These are phyloP conservation scores for Omphalea diandra DNA, from an alignment of 441 rosid genomes.

Conservation along the genomic window DNA sequence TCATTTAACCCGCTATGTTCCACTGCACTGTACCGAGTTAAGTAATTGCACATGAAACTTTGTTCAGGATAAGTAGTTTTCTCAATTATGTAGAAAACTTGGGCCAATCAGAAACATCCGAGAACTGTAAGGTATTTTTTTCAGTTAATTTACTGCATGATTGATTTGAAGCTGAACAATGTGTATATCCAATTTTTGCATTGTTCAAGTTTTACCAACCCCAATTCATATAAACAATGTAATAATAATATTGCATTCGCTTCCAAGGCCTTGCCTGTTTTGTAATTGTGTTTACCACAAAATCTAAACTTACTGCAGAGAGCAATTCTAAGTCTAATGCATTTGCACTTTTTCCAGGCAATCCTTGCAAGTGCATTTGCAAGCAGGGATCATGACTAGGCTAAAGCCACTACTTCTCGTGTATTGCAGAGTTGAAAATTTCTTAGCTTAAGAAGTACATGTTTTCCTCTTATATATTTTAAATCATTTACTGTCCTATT, in stretches of 20 bases:
- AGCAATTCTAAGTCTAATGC: no score
- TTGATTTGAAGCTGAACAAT: constrained; percentile 8
- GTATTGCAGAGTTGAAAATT: constrained; percentile 11
- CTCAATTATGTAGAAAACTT: not conserved
- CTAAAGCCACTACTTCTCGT: constrained; percentile 35
- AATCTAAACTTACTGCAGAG: no score
- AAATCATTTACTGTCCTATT: not conserved
- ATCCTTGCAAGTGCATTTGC: constrained; percentile 60
- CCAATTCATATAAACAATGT: no score
- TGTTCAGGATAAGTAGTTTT: not conserved
- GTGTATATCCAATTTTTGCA: not conserved
- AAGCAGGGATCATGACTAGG: constrained; percentile 40
- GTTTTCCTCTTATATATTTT: not conserved
- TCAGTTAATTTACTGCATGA: not conserved
- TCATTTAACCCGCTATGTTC: no score
- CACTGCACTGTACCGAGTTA: not conserved
- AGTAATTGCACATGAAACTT: not conserved
- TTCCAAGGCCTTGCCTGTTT: no score
- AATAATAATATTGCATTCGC: no score
- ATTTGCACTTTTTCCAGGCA: constrained; percentile 32
- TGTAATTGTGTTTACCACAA: no score
- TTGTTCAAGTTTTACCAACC: not conserved
- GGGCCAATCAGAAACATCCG: not conserved
- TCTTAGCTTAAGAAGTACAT: not conserved
- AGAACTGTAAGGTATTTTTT: not conserved